phyloP scores from a whole-genome alignment of 768 basidiomycete genomes.

The Podaxis sp. region DNA sequence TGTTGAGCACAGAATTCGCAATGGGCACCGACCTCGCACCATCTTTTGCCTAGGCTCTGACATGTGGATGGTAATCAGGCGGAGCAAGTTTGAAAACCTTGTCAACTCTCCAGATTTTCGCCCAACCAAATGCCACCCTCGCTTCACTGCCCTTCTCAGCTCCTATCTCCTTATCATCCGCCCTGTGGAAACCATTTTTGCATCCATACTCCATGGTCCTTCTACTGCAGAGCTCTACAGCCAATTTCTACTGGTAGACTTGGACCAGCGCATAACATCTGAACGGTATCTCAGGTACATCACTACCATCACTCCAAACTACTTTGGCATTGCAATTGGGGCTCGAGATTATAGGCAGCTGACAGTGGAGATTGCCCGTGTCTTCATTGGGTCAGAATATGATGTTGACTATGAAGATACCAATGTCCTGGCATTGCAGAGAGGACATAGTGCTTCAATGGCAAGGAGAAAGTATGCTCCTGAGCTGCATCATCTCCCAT shows the following conservation, averaged over 20 bases:
- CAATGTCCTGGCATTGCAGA: slow-evolving; percentile 10
- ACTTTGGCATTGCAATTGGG: not conserved
- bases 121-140: not conserved
- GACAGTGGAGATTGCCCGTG: slow-evolving; percentile 9
- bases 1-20: not conserved
- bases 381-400: slow-evolving; percentile 16
- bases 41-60: not conserved
- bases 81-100: not conserved
- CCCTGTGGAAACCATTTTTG: slow-evolving; percentile 10
- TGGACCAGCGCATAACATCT: not conserved
- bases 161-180: not conserved
- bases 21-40: not conserved
- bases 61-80: not conserved
- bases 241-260: slow-evolving; percentile 13
- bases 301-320: not conserved
- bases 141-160: not conserved
- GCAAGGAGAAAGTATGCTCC: slow-evolving; percentile 17
- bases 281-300: not conserved
- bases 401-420: not conserved
- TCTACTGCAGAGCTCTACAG: not conserved
- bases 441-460: not conserved
- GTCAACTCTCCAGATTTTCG: not conserved
- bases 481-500: slow-evolving; percentile 17
- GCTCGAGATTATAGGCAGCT: slow-evolving; percentile 17
- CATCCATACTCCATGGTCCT: not conserved